Evolutionary conservation across 768 basidiomycete species (phyloP).

Genomic region (Russula dissimulans): DNA sequence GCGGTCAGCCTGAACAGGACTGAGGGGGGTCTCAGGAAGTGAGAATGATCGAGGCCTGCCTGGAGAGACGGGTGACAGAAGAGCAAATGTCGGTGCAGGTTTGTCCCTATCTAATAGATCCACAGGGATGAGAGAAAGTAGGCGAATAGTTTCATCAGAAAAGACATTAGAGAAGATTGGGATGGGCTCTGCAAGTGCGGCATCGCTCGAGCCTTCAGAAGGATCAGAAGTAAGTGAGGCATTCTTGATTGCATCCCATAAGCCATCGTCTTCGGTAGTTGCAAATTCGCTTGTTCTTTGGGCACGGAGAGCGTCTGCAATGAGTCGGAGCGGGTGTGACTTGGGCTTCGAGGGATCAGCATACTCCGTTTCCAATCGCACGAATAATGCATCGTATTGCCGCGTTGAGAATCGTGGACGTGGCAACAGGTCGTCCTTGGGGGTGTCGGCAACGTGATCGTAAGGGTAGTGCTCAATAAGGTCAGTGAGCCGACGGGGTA

Average conservation of each 20-base stretch:
- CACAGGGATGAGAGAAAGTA: conserved; percentile 42
- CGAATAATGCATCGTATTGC: conserved; percentile 51
- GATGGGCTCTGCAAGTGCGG: conserved; percentile 27
- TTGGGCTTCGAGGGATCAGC: conserved; percentile 28
- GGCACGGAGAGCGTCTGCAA: conserved; percentile 51
- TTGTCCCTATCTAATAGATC: conserved; percentile 28
- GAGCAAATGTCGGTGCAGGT: conserved; percentile 19
- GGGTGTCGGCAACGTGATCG: conserved; percentile 25
- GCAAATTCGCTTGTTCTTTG: conserved; percentile 26
- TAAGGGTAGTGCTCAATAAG: conserved; percentile 67
- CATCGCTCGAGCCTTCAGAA: conserved; percentile 12
- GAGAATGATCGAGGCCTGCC: conserved; percentile 21
- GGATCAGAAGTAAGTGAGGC: conserved; percentile 23
- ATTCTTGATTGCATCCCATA: conserved; percentile 51
- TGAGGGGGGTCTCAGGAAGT: conserved; percentile 6
- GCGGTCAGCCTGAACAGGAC: not conserved
- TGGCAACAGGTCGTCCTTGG: conserved; percentile 41
- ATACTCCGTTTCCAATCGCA: conserved; percentile 51
- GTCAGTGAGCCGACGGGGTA: conserved; percentile 64
- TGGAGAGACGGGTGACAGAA: conserved; percentile 27
- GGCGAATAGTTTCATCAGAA: conserved; percentile 55
- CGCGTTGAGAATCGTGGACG: conserved; percentile 63
- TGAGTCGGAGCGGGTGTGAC: conserved; percentile 47
- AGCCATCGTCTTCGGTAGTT: conserved; percentile 28
- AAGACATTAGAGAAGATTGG: conserved; percentile 45